Evolutionary conservation across 352 stramenopile genomes (phyloP), one percentile per base, ranked within the genome.

Genomic region (Pythium vanterpoolii): DNA sequence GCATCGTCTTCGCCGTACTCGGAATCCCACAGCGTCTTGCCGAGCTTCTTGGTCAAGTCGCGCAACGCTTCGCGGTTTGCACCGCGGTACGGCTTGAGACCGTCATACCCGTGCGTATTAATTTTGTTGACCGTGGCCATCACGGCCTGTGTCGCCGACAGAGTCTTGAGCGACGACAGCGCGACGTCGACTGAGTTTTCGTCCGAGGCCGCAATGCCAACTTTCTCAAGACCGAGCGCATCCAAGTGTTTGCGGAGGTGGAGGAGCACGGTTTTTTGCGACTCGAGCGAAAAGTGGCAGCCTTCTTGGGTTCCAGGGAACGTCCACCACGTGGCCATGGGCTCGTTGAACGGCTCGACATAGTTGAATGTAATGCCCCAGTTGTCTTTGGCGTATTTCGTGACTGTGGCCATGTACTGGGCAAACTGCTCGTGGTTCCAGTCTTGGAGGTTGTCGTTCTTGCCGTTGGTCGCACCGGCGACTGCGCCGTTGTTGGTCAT

Each of bases 271-370:
- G 59, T 46, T 30, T 74, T 73, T 34, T 87, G 77, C 31, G 60
- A 69, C 14, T 71, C 51, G 9, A 82, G 44, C 10, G 68, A 60
- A 44, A 85, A 81, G 43, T 85, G 77, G 38, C 73, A 85, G 7
- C 75, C 75, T 45, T 87, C 77, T 24, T 87, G 77, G 4, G 39
- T 65, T 13, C 71, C 64, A 1, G 76, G 76, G 56, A 68, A 86
- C 5, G 52, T 45, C 74, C 76, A 83, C 72, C 76, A 83, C 9
- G 56, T 68, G 19, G 68, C 64, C 66, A 78, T 83, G 1, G 74
- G 76, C 63, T 83, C 76, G 31, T 86, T 86, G 62, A 87, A 87
- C 4, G 67, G 71, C 34, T 84, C 73, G 14, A 87, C 64, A 34
- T 84, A 86, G 14, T 72, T 61, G 49, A 87, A 87, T 34, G 64